These are phyloP conservation scores for Pseudogymnoascus sp. DNA, from an alignment of 2,329 filamentous ascomycete genomes.

Conservation along the genomic window DNA sequence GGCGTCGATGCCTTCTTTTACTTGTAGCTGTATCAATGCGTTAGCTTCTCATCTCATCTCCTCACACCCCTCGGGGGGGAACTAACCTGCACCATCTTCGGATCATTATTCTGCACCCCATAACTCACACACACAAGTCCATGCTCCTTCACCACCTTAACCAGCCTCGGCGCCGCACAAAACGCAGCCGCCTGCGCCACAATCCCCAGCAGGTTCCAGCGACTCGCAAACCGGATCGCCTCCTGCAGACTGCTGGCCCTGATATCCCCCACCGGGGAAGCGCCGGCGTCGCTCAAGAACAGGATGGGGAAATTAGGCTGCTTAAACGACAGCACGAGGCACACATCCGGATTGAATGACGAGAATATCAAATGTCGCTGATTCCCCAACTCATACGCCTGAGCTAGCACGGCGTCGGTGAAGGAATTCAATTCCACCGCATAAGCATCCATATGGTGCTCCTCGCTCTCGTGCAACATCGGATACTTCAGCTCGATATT, in stretches of 20 bases:
- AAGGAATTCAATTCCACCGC: conserved; percentile 94
- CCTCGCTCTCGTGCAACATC: conserved; percentile 91
- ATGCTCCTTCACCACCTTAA: conserved; percentile 87
- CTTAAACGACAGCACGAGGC: conserved; percentile 88
- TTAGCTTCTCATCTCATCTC: conserved; percentile 10
- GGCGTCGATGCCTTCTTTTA: conserved; percentile 90
- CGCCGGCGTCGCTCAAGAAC: conserved; percentile 86
- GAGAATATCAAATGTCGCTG: conserved; percentile 93
- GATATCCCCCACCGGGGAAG: conserved; percentile 74
- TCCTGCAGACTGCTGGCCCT: conserved; percentile 87
- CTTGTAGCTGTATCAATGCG: conserved; percentile 46
- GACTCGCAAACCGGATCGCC: conserved; percentile 84
- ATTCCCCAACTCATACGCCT: conserved; percentile 68
- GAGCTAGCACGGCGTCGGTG: conserved; percentile 82
- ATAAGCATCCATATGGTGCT: conserved; percentile 94
- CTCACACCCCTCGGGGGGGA: neutral
- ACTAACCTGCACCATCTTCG: conserved; percentile 72
- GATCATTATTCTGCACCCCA: conserved; percentile 82
- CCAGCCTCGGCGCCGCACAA: conserved; percentile 78
- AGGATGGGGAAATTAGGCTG: conserved; percentile 93
- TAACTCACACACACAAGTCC: conserved; percentile 94
- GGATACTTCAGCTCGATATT: conserved; percentile 99
- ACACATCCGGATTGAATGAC: conserved; percentile 95
- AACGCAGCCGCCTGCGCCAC: conserved; percentile 83
- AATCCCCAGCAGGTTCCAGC: conserved; percentile 91